Conservation (phyloP, 345 rosid species). For the Dimocarpus longan region DNA sequence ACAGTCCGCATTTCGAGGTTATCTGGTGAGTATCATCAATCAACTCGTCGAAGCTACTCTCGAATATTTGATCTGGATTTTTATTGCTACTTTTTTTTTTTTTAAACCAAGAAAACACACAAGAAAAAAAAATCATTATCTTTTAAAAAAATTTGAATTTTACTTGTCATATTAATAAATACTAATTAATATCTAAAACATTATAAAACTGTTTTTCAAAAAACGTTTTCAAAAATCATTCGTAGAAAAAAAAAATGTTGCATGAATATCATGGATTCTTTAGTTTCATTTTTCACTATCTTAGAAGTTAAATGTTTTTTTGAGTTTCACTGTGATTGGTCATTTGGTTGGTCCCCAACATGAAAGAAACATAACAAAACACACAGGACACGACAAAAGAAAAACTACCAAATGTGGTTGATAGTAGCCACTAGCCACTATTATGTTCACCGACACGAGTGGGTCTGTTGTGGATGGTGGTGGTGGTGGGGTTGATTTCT, state of each 20-base stretch:
- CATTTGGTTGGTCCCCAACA: constrained; percentile 13
- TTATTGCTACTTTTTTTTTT: neutral
- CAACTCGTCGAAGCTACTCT: neutral
- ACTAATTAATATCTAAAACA: neutral
- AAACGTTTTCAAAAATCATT: neutral
- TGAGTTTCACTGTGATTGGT: neutral
- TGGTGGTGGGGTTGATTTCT: neutral
- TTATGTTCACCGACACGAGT: constrained; percentile 17
- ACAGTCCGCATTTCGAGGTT: constrained; percentile 90
- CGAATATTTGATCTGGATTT: neutral
- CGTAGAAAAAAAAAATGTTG: neutral
- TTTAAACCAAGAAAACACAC: neutral
- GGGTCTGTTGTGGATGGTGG: neutral
- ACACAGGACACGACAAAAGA: neutral
- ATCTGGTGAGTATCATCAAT: constrained; percentile 69
- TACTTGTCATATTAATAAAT: too few species aligned
- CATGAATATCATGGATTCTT: neutral
- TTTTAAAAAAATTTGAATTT: neutral
- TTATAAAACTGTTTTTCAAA: neutral
- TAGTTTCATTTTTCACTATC: neutral
- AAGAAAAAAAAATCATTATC: neutral
- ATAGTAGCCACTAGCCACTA: too few species aligned
- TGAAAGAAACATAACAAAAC: neutral
- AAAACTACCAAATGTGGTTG: neutral
- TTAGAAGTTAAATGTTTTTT: neutral